phyloP scores from a whole-genome alignment of 2,329 filamentous ascomycete species.

The Calonectria pteridis region DNA sequence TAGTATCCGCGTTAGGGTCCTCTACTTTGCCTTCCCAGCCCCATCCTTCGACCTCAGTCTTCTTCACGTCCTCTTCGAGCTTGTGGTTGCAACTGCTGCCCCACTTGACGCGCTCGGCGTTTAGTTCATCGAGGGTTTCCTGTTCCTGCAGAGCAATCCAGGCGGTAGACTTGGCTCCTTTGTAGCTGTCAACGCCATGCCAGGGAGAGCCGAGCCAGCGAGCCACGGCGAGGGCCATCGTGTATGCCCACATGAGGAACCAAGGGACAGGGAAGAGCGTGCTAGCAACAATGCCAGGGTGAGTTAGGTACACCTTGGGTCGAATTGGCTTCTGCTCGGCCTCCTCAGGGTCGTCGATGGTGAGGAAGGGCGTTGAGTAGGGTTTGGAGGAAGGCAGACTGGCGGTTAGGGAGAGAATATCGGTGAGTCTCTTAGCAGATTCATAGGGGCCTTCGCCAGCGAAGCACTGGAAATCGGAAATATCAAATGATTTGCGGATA shows the following conservation, averaged over 20 bases:
- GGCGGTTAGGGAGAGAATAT: constrained; percentile 82
- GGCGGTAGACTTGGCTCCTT: constrained; percentile 79
- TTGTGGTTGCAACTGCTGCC: constrained; percentile 76
- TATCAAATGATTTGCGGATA: constrained; percentile 62
- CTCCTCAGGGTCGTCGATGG: constrained; percentile 41
- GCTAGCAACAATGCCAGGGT: constrained; percentile 90
- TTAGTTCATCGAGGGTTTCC: constrained; percentile 68
- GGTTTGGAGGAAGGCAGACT: constrained; percentile 73
- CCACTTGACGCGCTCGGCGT: constrained; percentile 79
- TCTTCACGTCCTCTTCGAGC: constrained; percentile 73
- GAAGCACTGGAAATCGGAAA: constrained; percentile 83
- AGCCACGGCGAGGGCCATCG: constrained; percentile 75
- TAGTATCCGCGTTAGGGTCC: constrained; percentile 58
- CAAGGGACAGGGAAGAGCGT: constrained; percentile 81
- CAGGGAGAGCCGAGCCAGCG: constrained; percentile 88
- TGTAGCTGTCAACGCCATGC: constrained; percentile 84
- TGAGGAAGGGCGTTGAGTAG: constrained; percentile 69
- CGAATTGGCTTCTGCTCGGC: constrained; percentile 40
- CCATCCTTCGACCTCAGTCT: constrained; percentile 90
- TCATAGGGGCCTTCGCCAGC: constrained; percentile 78
- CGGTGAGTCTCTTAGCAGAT: constrained; percentile 87
- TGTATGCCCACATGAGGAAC: constrained; percentile 78
- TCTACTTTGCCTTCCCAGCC: constrained; percentile 75
- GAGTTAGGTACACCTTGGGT: constrained; percentile 81
- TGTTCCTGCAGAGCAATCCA: constrained; percentile 82